A percentile compares a stretch with the other conserved stretches of the same genome.
Evolutionary conservation across 148 eudicot genomes (phyloP).

Genomic region (Silene uniflora): DNA sequence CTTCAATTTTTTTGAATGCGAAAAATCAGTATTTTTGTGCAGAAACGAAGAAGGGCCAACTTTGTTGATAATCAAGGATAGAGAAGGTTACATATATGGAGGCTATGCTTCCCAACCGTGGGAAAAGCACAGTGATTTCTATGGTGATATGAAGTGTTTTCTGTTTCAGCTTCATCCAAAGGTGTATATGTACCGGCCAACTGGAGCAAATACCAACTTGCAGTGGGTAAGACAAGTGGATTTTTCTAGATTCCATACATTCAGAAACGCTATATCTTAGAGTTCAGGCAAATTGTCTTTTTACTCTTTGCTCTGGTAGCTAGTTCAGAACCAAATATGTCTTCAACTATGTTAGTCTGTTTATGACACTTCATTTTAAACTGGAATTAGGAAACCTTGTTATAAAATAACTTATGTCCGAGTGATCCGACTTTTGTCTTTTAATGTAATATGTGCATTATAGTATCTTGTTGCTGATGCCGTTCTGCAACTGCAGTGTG

Average conservation of each 20-base stretch:
- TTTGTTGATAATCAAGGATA: slow-evolving; percentile 77
- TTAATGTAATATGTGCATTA: background rate
- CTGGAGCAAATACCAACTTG: slow-evolving; percentile 80
- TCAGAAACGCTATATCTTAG: background rate
- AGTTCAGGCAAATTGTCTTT: background rate
- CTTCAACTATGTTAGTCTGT: background rate
- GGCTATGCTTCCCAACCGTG: slow-evolving; percentile 96
- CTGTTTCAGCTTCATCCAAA: slow-evolving; percentile 78
- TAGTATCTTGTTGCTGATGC: slow-evolving; percentile 8
- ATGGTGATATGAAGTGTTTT: slow-evolving; percentile 86
- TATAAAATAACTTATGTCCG: background rate
- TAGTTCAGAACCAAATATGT: too few species aligned
- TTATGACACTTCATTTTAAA: background rate
- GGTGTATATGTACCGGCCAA: slow-evolving; percentile 71
- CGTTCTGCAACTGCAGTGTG: slow-evolving; percentile 49
- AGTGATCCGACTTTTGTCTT: background rate
- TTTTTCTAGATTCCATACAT: background rate
- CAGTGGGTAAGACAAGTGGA: slow-evolving; percentile 66
- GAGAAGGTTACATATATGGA: slow-evolving; percentile 77
- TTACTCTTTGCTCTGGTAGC: background rate
- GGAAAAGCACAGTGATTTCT: slow-evolving; percentile 87
- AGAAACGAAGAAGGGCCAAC: slow-evolving; percentile 76
- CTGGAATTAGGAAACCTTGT: background rate
- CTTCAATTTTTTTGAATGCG: background rate
- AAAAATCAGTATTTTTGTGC: slow-evolving; percentile 23